Percentiles rank a stretch among this genome's conserved stretches.
phyloP scores from a whole-genome alignment of 345 rosid species.

The Eucalyptus sideroxylon region DNA sequence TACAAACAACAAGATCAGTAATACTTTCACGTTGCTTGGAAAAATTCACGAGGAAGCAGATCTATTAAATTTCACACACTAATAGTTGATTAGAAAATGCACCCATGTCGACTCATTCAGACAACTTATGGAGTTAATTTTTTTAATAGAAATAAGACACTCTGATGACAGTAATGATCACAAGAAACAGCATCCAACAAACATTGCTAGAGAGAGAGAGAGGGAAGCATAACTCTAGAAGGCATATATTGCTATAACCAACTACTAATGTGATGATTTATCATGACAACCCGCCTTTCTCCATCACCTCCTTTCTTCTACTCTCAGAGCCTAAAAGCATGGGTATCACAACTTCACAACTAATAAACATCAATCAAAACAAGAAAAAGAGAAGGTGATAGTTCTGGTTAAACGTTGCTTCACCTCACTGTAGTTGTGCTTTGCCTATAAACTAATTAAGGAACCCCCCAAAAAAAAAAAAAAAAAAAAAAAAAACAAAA shows the following conservation, averaged over 20 bases:
- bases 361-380: not conserved
- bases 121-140: not conserved
- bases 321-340: not conserved
- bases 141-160: not conserved
- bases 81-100: not conserved
- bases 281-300: not conserved
- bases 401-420: not conserved
- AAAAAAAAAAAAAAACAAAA: not conserved
- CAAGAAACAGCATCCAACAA: not conserved
- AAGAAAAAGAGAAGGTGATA: not conserved
- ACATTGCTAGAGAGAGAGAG: not conserved
- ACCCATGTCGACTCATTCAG: not conserved
- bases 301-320: not conserved
- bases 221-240: not conserved
- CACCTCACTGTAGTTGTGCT: not conserved
- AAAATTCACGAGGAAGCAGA: not conserved
- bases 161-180: not conserved
- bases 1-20: not conserved
- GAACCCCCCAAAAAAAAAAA: not conserved
- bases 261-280: not conserved
- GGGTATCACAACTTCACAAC: not conserved
- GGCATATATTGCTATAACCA: not conserved
- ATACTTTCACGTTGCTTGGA: not conserved
- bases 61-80: not conserved
- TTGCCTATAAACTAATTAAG: not conserved